Base-by-base conservation (phyloP, 2,329 filamentous ascomycete species). In the Trichoderma simmonsii region DNA sequence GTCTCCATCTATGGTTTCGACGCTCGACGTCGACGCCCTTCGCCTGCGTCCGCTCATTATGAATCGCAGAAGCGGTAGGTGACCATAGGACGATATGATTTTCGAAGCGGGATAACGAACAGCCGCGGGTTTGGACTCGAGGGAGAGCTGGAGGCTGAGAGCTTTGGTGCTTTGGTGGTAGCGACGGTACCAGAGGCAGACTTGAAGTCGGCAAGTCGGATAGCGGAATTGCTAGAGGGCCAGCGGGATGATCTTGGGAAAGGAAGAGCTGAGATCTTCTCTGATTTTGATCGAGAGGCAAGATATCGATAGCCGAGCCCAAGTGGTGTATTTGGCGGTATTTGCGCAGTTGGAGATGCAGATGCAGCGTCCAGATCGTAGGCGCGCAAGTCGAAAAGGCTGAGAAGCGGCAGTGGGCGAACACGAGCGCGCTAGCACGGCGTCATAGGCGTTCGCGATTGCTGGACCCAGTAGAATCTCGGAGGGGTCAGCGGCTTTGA, bases 11-110 rank as follows among this genome's bases (percentile, higher is more conserved):
- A 83, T 75, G 1, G 83, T 84, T 59, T 82, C 83, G 57, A 83
- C 82, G 36, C 83, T 86, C 26, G 85, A 86, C 66, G 81, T 80
- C 36, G 85, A 86, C 34, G 78, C 78, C 59, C 81, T 81, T 36
- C 85, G 83, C 72, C 73, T 79, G 72, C 82, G 82, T 32, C 69
- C 68, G 24, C 56, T 66, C 72, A 73, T 73, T 9, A 36, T 70
- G 59, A 68, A 30, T 39, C 9, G 21, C 21, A 28, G 18, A 18
- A 6, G n/a, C 2, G 3, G 14, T 11, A 8, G 43, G 24, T 7
- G 18, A 56, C 24, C 62, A 73, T 71, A 57, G 43, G 48, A 30
- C 9, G 28, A 36, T 6, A 12, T 48, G 3, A 4, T 2, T 36
- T 21, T 24, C 8, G 14, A 18, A 34, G 14, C 18, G 8, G 39